Evolutionary conservation across 2,329 filamentous ascomycete species (phyloP).

Genomic region (Fusarium sp.): DNA sequence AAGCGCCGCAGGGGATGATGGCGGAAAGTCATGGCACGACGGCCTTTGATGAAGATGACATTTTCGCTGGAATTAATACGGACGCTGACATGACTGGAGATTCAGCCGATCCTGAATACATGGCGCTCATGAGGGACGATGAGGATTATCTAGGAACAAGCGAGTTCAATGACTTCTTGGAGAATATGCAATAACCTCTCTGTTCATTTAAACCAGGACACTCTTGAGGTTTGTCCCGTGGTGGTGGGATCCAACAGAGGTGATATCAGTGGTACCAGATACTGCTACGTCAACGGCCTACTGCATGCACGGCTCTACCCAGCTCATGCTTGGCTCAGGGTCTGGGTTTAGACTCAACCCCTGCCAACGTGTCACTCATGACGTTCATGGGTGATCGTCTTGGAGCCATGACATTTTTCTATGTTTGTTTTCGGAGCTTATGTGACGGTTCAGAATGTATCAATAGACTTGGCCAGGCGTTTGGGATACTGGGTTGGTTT

Average conservation of each 20-base stretch:
- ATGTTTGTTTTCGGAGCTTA: background rate
- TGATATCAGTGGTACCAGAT: background rate
- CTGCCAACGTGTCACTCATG: background rate
- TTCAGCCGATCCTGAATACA: constrained; percentile 55
- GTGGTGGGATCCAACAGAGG: background rate
- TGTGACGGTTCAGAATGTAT: constrained; percentile 7
- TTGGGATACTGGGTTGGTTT: constrained; percentile 3
- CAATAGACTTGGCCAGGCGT: constrained; percentile 10
- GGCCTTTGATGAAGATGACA: constrained; percentile 58
- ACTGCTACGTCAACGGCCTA: background rate
- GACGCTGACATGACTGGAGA: constrained; percentile 49
- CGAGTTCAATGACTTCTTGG: constrained; percentile 61
- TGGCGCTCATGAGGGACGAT: constrained; percentile 57
- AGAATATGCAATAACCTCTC: constrained; percentile 36
- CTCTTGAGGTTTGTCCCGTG: background rate
- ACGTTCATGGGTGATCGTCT: constrained; percentile 1
- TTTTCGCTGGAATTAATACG: constrained; percentile 49
- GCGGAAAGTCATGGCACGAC: constrained; percentile 42
- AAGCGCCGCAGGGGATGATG: constrained; percentile 24
- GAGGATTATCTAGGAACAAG: constrained; percentile 51
- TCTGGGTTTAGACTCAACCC: background rate
- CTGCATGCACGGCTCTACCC: background rate
- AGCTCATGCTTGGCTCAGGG: constrained; percentile 4
- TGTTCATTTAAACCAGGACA: background rate
- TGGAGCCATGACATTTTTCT: constrained; percentile 4